Evolutionary conservation across 208 protist species (phyloP), one percentile per base, ranked within the genome.

Genomic region (Spongospora subterranea): DNA sequence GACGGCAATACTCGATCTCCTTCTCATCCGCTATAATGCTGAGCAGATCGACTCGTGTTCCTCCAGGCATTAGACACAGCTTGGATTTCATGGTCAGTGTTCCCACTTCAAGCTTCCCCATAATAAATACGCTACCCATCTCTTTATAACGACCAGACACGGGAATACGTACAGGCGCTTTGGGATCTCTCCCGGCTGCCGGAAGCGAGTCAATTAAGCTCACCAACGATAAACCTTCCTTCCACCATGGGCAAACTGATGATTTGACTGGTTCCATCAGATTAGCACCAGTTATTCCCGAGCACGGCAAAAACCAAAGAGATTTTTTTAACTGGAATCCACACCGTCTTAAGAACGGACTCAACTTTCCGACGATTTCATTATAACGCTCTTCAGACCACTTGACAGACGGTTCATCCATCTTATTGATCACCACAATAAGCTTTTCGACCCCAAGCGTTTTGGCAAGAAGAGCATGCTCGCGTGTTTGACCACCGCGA

Each of bases 371-470:
- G 0, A 96, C 88, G 91, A 98, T 99, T 92, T 98, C 96, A 93
- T 98, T 95, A 94, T 98, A 99, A 91, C 95, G 93, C 43, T 93
- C 76, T 53, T 94, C 32, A 29, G 46, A 92, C 91, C 91, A 93
- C 38, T 95, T 93, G 88, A 99, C 98, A 39, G 96, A 95, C 50
- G 93, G 90, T 92, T 99, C 98, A 94, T 99, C 99, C 98, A 99
- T 99, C 95, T 99, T 99, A 96, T 99, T 99, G 90, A 99, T 96
- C 29, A 97, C 96, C 50, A 99, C 97, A 46, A 71, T n/a, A 13
- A 93, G 96, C 89, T 98, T 95, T 77, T 97, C 96, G 60, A 99
- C 97, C 76, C 98, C 98, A 90, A 98, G 96, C 43, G 98, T 99
- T 92, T 99, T 99, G 46, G 98, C 98, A 0, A 99, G 95, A 94